Evolutionary conservation across 768 basidiomycete species (phyloP), one percentile per base, ranked within the genome.

Genomic region (Termitomyces sp.): DNA sequence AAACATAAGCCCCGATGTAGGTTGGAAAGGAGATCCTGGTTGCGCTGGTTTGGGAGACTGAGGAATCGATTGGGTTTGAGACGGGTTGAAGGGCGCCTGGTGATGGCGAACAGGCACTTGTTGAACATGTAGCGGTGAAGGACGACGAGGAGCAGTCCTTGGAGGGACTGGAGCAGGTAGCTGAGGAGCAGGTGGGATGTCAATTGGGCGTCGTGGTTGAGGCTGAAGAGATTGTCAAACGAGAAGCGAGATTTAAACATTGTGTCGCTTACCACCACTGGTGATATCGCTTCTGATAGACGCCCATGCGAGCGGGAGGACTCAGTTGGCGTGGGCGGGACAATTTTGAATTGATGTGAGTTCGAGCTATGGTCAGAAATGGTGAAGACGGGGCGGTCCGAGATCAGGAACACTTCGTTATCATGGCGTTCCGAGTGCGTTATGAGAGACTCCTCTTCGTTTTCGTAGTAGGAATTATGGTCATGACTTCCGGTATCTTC

Each of bases 251-350:
- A 19, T 15, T 10, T 2, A n/a, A 55, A 30, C 2, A 24, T n/a
- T 28, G 12, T 21, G 14, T n/a, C 2, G 35, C 42, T 55, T 17
- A 55, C 53, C 32, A 28, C 12, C 5, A 22, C 32, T 1, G 53
- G 43, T 14, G 32, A 11, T n/a, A 52, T 19, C 32, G 7, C 38
- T 30, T 10, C 22, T 6, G 30, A 19, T 12, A 38, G 9, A 28
- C 19, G 53, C 2, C 50, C 32, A 22, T 46, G 41, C 11, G 62
- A 59, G 24, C 26, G 43, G 26, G 60, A 59, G 8, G 63, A 57
- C 0, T 54, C 54, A 1, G 62, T 62, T 14, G 66, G 65, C 2
- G 65, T 65, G 12, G 65, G 62, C 12, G 65, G 60, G 5, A 62
- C 30, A 8, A 65, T 55, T 17, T 56, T 60, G 41, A 66, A 53